These are phyloP conservation scores for Tetracladium maxilliforme DNA, from an alignment of 2,329 filamentous ascomycete genomes.

Conservation along the genomic window DNA sequence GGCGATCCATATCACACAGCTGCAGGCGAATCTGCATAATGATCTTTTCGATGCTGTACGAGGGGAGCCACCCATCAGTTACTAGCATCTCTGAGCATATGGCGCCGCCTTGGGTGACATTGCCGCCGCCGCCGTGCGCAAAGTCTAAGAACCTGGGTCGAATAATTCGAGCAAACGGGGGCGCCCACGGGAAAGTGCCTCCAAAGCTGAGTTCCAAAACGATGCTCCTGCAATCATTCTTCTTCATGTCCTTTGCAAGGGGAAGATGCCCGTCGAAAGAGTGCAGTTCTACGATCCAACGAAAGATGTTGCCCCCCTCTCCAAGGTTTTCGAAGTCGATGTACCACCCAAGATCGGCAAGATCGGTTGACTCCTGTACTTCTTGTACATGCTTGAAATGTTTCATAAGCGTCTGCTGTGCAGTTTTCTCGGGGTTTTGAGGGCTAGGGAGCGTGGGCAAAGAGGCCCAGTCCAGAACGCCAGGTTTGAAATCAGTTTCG, in stretches of 20 bases:
- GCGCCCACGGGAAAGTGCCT: conserved; percentile 58
- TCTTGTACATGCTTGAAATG: conserved; percentile 51
- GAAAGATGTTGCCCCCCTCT: conserved; percentile 61
- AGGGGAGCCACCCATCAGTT: conserved; percentile 67
- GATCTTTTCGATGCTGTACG: conserved; percentile 61
- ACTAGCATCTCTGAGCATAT: conserved; percentile 78
- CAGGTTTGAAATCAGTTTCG: conserved; percentile 51
- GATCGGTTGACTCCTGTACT: conserved; percentile 43
- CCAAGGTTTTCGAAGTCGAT: conserved; percentile 43
- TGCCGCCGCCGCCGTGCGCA: conserved; percentile 60
- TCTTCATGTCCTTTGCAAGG: conserved; percentile 61
- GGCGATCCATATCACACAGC: conserved; percentile 52
- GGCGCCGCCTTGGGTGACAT: conserved; percentile 73
- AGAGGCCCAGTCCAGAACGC: conserved; percentile 41
- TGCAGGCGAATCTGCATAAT: conserved; percentile 70
- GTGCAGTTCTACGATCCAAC: conserved; percentile 85
- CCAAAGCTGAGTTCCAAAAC: conserved; percentile 75
- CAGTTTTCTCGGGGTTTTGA: conserved; percentile 43
- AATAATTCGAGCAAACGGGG: conserved; percentile 75
- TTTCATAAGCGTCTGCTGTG: conserved; percentile 45
- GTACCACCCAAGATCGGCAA: conserved; percentile 69
- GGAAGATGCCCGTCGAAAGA: conserved; percentile 59
- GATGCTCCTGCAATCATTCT: conserved; percentile 44
- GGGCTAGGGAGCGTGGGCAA: conserved; percentile 54
- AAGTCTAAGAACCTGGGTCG: conserved; percentile 68